These are phyloP conservation scores for Artemisia annua DNA, from an alignment of 129 eudicot genomes.

Conservation along the genomic window DNA sequence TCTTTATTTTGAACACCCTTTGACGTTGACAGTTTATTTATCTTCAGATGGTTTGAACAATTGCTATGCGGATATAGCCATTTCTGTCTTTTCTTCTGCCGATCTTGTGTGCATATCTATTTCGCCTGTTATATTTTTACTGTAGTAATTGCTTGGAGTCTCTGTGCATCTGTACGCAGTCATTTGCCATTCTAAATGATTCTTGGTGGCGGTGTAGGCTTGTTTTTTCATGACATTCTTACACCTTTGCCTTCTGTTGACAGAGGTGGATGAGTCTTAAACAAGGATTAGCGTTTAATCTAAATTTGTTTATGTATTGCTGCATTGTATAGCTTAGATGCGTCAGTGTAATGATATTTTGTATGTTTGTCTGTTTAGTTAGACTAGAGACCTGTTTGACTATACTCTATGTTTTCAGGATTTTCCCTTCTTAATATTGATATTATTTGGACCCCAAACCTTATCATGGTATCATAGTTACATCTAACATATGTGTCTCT, in stretches of 20 bases:
- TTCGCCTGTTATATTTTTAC: not conserved
- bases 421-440: not conserved
- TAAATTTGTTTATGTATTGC: conserved; percentile 1
- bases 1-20: not conserved
- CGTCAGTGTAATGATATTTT: not conserved
- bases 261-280: conserved; percentile 8
- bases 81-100: not conserved
- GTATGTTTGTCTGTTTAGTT: conserved; percentile 13
- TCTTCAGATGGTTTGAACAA: not conserved
- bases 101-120: conserved; percentile 6
- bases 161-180: not conserved
- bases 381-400: not conserved
- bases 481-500: not conserved
- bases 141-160: not conserved
- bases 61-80: not conserved
- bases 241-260: not conserved
- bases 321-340: conserved; percentile 9
- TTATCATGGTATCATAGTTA: not conserved
- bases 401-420: not conserved
- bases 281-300: not conserved
- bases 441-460: conserved; percentile 8
- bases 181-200: not conserved
- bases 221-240: not conserved
- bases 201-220: not conserved
- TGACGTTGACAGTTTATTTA: not conserved